Conservation (phyloP, 2,329 filamentous ascomycete genomes). For the Metarhizium robertsii region DNA sequence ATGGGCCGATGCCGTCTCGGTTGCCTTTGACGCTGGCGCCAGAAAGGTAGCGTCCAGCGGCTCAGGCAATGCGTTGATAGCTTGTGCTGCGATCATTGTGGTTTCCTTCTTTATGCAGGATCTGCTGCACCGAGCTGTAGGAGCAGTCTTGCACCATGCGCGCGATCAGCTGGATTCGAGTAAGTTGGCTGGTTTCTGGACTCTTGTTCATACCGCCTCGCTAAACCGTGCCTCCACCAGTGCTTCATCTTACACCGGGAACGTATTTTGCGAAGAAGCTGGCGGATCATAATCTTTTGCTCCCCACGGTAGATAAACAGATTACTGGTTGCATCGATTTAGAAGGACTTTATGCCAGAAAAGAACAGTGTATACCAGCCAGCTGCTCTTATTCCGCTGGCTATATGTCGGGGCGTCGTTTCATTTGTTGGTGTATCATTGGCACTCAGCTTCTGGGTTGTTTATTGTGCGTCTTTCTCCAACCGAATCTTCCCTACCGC, state of each 20-base stretch:
- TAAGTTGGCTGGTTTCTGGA: neutral
- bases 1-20: neutral
- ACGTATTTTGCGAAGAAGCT: too few species aligned
- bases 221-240: neutral
- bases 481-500: neutral
- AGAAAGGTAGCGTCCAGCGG: neutral
- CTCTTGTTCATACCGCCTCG: neutral
- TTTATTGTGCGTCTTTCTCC: neutral
- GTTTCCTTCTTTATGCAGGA: neutral
- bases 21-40: neutral
- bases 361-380: too few species aligned
- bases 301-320: too few species aligned
- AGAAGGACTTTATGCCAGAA: too few species aligned
- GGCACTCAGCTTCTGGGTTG: neutral
- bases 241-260: neutral
- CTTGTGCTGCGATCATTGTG: neutral
- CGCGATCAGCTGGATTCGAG: neutral
- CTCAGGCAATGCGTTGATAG: neutral
- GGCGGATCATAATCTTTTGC: too few species aligned
- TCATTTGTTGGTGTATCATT: neutral
- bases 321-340: too few species aligned
- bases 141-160: neutral
- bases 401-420: too few species aligned
- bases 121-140: neutral
- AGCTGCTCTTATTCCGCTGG: neutral